phyloP scores from a whole-genome alignment of 2,329 filamentous ascomycete species.

The Paecilomyces variotii region DNA sequence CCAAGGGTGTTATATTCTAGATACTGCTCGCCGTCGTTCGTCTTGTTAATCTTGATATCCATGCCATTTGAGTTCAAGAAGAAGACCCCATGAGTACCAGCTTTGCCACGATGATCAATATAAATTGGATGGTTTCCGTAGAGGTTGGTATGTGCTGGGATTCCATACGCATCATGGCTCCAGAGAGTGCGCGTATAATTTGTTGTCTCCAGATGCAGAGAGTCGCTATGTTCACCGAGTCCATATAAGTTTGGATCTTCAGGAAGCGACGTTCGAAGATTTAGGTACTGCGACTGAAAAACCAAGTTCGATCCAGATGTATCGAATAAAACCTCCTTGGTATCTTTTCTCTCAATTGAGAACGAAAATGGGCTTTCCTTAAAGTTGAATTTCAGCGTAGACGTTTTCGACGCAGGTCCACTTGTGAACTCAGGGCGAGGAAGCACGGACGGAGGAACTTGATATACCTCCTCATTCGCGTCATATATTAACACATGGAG shows the following conservation, averaged over 20 bases:
- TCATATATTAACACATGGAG: slow-evolving; percentile 70
- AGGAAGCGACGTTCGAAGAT: slow-evolving; percentile 63
- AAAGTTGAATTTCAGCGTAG: slow-evolving; percentile 42
- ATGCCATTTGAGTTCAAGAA: slow-evolving; percentile 67
- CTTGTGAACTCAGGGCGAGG: slow-evolving; percentile 46
- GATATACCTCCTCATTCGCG: slow-evolving; percentile 60
- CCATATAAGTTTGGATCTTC: slow-evolving; percentile 65
- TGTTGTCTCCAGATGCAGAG: slow-evolving; percentile 58
- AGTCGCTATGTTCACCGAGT: slow-evolving; percentile 68
- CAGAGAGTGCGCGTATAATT: slow-evolving; percentile 65
- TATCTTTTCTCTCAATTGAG: slow-evolving; percentile 38
- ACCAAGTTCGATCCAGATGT: slow-evolving; percentile 59
- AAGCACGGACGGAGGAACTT: slow-evolving; percentile 63
- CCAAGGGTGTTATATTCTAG: slow-evolving; percentile 74
- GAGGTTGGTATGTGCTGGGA: slow-evolving; percentile 56
- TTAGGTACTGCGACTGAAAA: slow-evolving; percentile 71
- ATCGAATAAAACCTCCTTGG: slow-evolving; percentile 51
- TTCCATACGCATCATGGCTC: slow-evolving; percentile 57
- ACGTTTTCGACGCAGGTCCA: slow-evolving; percentile 37
- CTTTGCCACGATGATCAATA: slow-evolving; percentile 56
- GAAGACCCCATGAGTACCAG: slow-evolving; percentile 57
- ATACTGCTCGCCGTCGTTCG: slow-evolving; percentile 52
- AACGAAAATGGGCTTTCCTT: slow-evolving; percentile 59
- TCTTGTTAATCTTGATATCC: slow-evolving; percentile 66
- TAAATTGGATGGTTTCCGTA: slow-evolving; percentile 72